Base-by-base conservation (phyloP, 768 basidiomycete genomes). In the Heimioporus sp. region DNA sequence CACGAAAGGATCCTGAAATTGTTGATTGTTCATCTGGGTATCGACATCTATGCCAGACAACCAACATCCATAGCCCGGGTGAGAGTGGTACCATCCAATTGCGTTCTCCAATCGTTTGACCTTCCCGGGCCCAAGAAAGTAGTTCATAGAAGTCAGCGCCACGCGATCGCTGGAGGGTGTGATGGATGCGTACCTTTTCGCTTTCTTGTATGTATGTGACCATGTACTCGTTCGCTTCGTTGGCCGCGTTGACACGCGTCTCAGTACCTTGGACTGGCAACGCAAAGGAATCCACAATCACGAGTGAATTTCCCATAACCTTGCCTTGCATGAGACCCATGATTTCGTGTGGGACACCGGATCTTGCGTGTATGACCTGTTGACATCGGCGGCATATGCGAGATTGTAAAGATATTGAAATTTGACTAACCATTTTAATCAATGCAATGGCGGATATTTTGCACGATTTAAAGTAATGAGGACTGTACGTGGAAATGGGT, bases 301-400 rank as follows among this genome's bases (percentile, higher is more conserved):
- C 85, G 35, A 90, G 73, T 1, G 86, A 77, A 55, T 85, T 85
- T 2, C 82, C 87, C 10, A 90, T 73, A 35, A 97, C 87, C 72
- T 97, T 96, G 51, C 95, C 95, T 71, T 97, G 95, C 94, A 99
- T 97, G 31, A 98, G 81, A 10, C 96, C 96, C 96, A 99, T 99
- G 65, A 99, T 97, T 73, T 99, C 96, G 74, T 98, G 92, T 52
- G 90, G 88, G 6, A 97, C 96, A 53, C 96, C 96, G 3, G 96
- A 98, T 46, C 96, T 85, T 31, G 96, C 96, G 68, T 98, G 96
- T 67, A 98, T 98, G 56, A 98, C 89, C 96, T 98, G 72, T 72
- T 16, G 10, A 32, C 19, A 16, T 34, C 9, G 16, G 15, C 3
- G n/a, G 10, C 8, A 17, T 52, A 16, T 31, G 28, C 21, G 19